phyloP scores from a whole-genome alignment of 2,329 filamentous ascomycete species.

The Cordyceps javanica region DNA sequence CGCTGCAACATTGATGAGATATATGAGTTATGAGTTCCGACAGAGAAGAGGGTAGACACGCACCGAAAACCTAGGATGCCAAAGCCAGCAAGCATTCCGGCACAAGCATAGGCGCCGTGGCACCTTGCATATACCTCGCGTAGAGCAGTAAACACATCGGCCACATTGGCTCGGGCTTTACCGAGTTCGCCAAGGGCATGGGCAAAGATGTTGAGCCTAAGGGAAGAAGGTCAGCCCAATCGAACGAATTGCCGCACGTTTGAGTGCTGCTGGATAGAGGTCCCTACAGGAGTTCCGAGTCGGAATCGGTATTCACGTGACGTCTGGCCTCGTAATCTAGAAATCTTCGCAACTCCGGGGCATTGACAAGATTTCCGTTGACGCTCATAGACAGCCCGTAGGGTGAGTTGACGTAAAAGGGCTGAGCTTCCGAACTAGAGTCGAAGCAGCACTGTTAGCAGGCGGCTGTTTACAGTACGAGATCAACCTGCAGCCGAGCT shows the following conservation, averaged over 20 bases:
- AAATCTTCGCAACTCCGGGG: slow-evolving; percentile 60
- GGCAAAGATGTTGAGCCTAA: slow-evolving; percentile 74
- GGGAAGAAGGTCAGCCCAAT: background rate
- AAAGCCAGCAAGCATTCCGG: slow-evolving; percentile 75
- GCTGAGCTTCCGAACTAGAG: slow-evolving; percentile 75
- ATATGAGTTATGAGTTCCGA: slow-evolving; percentile 34
- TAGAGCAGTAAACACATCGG: slow-evolving; percentile 69
- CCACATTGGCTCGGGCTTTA: slow-evolving; percentile 72
- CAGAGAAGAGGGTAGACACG: background rate
- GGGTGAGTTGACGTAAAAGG: slow-evolving; percentile 84
- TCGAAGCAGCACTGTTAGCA: too few species aligned
- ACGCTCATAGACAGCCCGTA: slow-evolving; percentile 57
- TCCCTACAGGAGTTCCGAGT: slow-evolving; percentile 66
- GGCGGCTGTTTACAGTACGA: too few species aligned
- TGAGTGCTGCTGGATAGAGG: background rate
- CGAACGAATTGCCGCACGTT: too few species aligned
- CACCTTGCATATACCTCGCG: slow-evolving; percentile 66
- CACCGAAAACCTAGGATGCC: slow-evolving; percentile 69
- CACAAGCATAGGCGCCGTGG: slow-evolving; percentile 72
- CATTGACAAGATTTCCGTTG: slow-evolving; percentile 85
- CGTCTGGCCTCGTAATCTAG: slow-evolving; percentile 74
- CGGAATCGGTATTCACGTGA: slow-evolving; percentile 86
- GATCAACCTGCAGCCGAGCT: too few species aligned
- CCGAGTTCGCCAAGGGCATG: slow-evolving; percentile 73
- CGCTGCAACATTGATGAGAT: slow-evolving; percentile 42